A percentile compares a stretch with the other conserved stretches of the same genome.
Evolutionary conservation across 345 rosid species (phyloP).

Genomic region (Microthlaspi erraticum): DNA sequence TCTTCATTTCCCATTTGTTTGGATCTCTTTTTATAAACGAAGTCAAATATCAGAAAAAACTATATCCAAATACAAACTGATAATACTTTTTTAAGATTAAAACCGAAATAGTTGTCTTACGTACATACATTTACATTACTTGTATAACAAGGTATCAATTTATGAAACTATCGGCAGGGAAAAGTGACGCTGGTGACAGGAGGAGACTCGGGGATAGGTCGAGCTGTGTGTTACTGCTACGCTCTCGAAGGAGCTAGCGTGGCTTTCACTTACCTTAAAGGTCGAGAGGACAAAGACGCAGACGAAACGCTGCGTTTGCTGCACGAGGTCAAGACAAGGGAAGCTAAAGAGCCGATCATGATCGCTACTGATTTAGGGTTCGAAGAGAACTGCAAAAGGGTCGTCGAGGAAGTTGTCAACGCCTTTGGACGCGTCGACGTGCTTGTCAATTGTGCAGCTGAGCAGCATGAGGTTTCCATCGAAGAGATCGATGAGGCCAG

Average conservation of each 20-base stretch:
- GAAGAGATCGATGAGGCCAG: slow-evolving; percentile 77
- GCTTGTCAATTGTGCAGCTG: slow-evolving; percentile 71
- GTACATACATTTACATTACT: too few relatives aligned
- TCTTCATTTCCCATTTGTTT: too few relatives aligned
- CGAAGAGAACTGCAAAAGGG: slow-evolving; percentile 70
- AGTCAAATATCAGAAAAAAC: too few relatives aligned
- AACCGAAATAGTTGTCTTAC: too few relatives aligned
- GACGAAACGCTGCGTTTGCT: slow-evolving; percentile 58
- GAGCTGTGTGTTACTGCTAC: slow-evolving; percentile 62
- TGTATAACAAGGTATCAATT: slow-evolving; percentile 16
- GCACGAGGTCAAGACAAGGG: slow-evolving; percentile 49
- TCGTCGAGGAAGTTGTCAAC: slow-evolving; percentile 63
- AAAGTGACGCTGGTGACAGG: slow-evolving; percentile 80
- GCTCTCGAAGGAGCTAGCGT: slow-evolving; percentile 71
- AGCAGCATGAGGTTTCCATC: slow-evolving; percentile 57
- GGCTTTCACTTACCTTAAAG: slow-evolving; percentile 74
- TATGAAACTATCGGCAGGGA: slow-evolving; percentile 50
- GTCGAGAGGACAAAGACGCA: slow-evolving; percentile 74
- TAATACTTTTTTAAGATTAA: too few relatives aligned
- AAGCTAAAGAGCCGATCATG: slow-evolving; percentile 67
- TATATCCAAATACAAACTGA: too few relatives aligned
- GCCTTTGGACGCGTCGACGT: slow-evolving; percentile 68
- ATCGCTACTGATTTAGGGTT: slow-evolving; percentile 64
- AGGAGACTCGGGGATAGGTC: slow-evolving; percentile 85
- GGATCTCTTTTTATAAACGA: too few relatives aligned